A percentile compares a stretch with the other conserved stretches of the same genome.
phyloP scores from a whole-genome alignment of 148 eudicot genomes.

The Amaranthus cruentus region DNA sequence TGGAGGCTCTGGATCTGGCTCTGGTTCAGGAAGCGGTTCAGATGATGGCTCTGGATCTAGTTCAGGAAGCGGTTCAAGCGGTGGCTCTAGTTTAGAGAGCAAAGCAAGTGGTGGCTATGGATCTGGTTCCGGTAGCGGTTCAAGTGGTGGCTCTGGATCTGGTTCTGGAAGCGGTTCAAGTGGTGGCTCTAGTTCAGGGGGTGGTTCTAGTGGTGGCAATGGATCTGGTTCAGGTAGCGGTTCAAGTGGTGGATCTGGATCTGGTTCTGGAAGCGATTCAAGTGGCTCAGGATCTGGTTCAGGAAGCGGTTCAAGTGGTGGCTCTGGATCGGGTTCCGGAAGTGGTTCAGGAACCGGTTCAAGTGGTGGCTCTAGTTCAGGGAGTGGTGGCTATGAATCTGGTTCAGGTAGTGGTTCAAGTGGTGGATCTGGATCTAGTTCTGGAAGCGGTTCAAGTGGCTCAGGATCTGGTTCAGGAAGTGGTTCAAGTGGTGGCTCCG shows the following conservation, averaged over 20 bases:
- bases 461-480: no score
- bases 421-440: neutral
- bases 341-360: neutral
- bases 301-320: neutral
- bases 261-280: neutral
- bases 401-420: neutral
- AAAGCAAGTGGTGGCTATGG: neutral
- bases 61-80: neutral
- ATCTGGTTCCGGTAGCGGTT: neutral
- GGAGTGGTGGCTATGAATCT: neutral
- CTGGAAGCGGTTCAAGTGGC: neutral
- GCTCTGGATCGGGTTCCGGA: neutral
- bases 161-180: neutral
- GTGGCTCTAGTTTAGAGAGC: neutral
- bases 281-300: neutral
- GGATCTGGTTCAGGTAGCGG: no score
- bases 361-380: no score
- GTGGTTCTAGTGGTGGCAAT: no score
- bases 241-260: no score
- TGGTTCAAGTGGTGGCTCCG: no score
- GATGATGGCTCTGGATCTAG: neutral
- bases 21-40: no score
- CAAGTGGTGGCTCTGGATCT: neutral
- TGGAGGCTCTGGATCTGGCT: no score
- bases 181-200: neutral